A percentile compares a stretch with the other conserved stretches of the same genome.
phyloP scores from a whole-genome alignment of 2,329 filamentous ascomycete genomes.

The Xylaria sp. region DNA sequence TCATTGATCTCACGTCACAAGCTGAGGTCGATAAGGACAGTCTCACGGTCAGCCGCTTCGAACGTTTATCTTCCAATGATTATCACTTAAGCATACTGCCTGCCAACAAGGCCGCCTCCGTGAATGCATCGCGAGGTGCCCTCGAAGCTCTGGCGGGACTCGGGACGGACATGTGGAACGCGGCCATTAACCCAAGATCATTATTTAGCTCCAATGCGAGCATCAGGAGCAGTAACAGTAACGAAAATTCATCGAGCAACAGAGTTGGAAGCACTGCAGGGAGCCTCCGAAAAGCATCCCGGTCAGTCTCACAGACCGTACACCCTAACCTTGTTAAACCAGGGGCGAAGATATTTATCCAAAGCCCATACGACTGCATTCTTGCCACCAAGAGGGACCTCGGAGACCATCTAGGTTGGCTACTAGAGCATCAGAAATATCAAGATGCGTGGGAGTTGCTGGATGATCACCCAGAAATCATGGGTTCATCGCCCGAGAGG shows the following conservation, averaged over 20 bases:
- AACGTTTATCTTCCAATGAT: slow-evolving; percentile 82
- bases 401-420: slow-evolving; percentile 82
- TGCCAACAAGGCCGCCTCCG: slow-evolving; percentile 67
- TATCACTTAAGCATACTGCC: slow-evolving; percentile 89
- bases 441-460: slow-evolving; percentile 87
- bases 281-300: slow-evolving; percentile 37
- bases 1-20: slow-evolving; percentile 88
- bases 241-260: slow-evolving; percentile 59
- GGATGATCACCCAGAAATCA: slow-evolving; percentile 81
- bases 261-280: slow-evolving; percentile 45
- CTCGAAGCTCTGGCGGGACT: slow-evolving; percentile 75
- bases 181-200: slow-evolving; percentile 81
- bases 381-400: slow-evolving; percentile 86
- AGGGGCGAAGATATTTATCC: slow-evolving; percentile 80
- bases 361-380: slow-evolving; percentile 97
- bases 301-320: slow-evolving; percentile 40
- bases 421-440: slow-evolving; percentile 79
- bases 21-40: slow-evolving; percentile 86
- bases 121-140: slow-evolving; percentile 67
- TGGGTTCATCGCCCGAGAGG: slow-evolving; percentile 47
- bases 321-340: slow-evolving; percentile 60
- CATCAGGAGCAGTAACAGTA: slow-evolving; percentile 63
- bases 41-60: slow-evolving; percentile 82
- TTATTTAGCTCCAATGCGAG: slow-evolving; percentile 88
- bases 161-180: slow-evolving; percentile 84